These are phyloP conservation scores for Pichia paraexigua DNA, from an alignment of 805 yeast genomes.

Conservation along the genomic window DNA sequence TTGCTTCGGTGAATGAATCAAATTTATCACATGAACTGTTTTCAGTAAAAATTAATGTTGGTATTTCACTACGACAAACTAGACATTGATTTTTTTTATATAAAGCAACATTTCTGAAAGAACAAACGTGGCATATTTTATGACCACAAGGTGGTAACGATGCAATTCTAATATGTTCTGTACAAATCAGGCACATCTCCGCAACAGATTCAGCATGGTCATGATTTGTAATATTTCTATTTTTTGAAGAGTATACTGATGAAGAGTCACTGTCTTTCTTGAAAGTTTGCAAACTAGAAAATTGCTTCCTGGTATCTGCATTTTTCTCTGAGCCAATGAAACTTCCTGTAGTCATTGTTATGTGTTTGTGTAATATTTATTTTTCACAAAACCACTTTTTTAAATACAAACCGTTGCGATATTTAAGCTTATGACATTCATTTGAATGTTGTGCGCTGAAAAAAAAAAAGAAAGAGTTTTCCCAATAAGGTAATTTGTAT, in stretches of 20 bases:
- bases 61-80: conserved; percentile 72
- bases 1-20: conserved; percentile 7
- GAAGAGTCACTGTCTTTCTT: not conserved
- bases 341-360: not conserved
- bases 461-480: not conserved
- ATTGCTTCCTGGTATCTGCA: not conserved
- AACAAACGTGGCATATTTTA: conserved; percentile 72
- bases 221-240: not conserved
- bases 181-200: conserved; percentile 70
- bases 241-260: not conserved
- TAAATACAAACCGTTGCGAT: not conserved
- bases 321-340: not conserved
- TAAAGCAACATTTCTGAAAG: conserved; percentile 74
- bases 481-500: not conserved
- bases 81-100: conserved; percentile 70
- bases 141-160: conserved; percentile 83
- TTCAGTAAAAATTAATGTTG: conserved; percentile 50
- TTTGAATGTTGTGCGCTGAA: not conserved
- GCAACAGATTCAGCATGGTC: conserved; percentile 6
- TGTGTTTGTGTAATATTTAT: not conserved
- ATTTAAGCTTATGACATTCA: no score
- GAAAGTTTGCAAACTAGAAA: not conserved
- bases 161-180: conserved; percentile 54
- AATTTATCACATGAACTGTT: conserved; percentile 33
- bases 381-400: not conserved